These are phyloP conservation scores for Coleophoma crateriformis DNA, from an alignment of 2,329 filamentous ascomycete species.

Conservation along the genomic window DNA sequence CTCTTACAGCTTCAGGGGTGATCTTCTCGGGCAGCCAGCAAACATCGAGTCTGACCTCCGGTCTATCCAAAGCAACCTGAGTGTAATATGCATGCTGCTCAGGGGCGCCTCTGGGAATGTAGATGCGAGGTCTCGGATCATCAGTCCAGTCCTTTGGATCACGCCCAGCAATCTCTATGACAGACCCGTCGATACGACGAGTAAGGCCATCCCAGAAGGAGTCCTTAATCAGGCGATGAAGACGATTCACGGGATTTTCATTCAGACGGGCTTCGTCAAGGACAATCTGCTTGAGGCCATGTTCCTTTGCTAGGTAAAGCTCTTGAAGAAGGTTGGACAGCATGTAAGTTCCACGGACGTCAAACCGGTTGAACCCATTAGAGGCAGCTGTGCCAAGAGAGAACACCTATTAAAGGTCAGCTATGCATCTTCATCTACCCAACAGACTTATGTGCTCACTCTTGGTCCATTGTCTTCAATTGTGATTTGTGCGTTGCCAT, in stretches of 20 bases:
- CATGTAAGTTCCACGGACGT: conserved; percentile 95
- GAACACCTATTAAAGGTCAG: conserved; percentile 53
- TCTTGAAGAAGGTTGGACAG: conserved; percentile 95
- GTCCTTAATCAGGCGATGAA: conserved; percentile 80
- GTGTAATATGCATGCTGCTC: conserved; percentile 89
- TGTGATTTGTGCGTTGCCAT: conserved; percentile 93
- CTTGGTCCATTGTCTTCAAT: conserved; percentile 95
- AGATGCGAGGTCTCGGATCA: conserved; percentile 85
- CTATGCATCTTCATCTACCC: neutral
- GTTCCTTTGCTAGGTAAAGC: conserved; percentile 85
- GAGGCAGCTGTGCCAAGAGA: conserved; percentile 81
- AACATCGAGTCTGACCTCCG: conserved; percentile 84
- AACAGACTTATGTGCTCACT: conserved; percentile 36
- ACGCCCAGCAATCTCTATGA: conserved; percentile 76
- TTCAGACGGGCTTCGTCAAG: conserved; percentile 87
- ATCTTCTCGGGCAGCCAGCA: conserved; percentile 71
- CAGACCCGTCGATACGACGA: conserved; percentile 81
- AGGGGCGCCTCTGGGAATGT: conserved; percentile 77
- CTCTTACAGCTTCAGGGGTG: conserved; percentile 73
- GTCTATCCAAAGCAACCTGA: conserved; percentile 69
- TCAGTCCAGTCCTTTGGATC: conserved; percentile 96
- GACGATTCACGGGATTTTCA: conserved; percentile 87
- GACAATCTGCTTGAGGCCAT: conserved; percentile 82
- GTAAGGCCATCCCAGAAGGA: conserved; percentile 93
- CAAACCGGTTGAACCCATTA: conserved; percentile 79